A percentile compares a stretch with the other conserved stretches of the same genome.
These are phyloP conservation scores for Imleria badia DNA, from an alignment of 768 basidiomycete genomes.

Conservation along the genomic window DNA sequence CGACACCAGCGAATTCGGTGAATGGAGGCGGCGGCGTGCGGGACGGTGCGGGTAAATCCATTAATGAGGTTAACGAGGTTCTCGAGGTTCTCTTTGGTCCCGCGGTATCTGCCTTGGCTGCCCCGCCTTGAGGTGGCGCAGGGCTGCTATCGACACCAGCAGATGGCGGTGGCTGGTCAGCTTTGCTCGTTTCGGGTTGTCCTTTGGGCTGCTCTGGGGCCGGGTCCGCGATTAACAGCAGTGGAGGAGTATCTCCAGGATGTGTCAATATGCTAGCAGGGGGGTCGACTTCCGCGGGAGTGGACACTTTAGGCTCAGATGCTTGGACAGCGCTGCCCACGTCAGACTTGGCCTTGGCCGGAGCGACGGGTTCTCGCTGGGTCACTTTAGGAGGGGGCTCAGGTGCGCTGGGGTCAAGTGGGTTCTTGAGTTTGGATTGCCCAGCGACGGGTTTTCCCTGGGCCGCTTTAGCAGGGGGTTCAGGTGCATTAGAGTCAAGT, in stretches of 20 bases:
- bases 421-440: too few relatives aligned
- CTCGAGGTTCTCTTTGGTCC: not conserved
- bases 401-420: too few relatives aligned
- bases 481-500: not conserved
- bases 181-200: not conserved
- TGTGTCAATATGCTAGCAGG: constrained; percentile 15
- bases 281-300: constrained; percentile 28
- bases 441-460: not conserved
- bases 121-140: not conserved
- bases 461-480: constrained; percentile 7
- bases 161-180: not conserved
- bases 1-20: constrained; percentile 17
- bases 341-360: constrained; percentile 7
- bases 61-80: not conserved
- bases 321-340: not conserved
- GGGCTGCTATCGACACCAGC: constrained; percentile 14
- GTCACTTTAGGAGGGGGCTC: constrained; percentile 9
- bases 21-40: constrained; percentile 30
- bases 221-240: not conserved
- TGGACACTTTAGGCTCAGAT: constrained; percentile 12
- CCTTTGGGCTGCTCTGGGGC: not conserved
- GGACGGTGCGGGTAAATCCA: constrained; percentile 9
- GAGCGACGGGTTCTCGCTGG: not conserved
- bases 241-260: constrained; percentile 1
- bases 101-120: not conserved